A percentile compares a stretch with the other conserved stretches of the same genome.
Evolutionary conservation across 495 filamentous ascomycete genomes (phyloP).

Genomic region (Podospora tetraspora): DNA sequence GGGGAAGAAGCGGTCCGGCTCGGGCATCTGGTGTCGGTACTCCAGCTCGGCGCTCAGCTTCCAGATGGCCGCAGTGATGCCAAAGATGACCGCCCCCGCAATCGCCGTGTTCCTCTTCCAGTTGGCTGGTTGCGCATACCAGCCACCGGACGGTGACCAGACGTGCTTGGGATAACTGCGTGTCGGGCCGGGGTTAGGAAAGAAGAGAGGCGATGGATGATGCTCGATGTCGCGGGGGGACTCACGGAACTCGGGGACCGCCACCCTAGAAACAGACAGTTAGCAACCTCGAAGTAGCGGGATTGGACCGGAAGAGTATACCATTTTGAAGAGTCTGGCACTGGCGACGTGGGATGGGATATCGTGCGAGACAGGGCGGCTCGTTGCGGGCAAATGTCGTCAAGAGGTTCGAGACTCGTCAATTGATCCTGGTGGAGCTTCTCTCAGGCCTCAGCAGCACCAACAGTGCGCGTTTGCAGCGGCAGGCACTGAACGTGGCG

Average conservation of each 20-base stretch:
- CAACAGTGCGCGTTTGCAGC: not conserved
- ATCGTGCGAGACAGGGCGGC: conserved; percentile 10
- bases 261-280: conserved; percentile 49
- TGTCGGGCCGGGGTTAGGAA: conserved; percentile 11
- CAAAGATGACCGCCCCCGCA: conserved; percentile 64
- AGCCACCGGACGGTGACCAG: conserved; percentile 97
- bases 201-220: conserved; percentile 5
- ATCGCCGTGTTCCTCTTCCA: conserved; percentile 95
- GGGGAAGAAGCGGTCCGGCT: conserved; percentile 82
- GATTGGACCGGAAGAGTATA: conserved; percentile 15
- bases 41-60: conserved; percentile 81
- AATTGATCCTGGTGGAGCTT: not conserved
- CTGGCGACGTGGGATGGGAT: conserved; percentile 15
- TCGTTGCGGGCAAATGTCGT: conserved; percentile 11
- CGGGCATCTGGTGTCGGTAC: conserved; percentile 75
- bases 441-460: not conserved
- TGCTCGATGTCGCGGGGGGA: conserved; percentile 19
- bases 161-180: conserved; percentile 94
- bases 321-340: conserved; percentile 29
- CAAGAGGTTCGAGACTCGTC: conserved; percentile 4
- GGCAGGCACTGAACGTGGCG: not conserved
- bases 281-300: conserved; percentile 26
- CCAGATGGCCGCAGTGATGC: conserved; percentile 68
- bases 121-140: conserved; percentile 91
- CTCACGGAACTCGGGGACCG: conserved; percentile 88